Evolutionary conservation across 2,329 filamentous ascomycete species (phyloP).

Genomic region (Phaeosphaeria sp.): DNA sequence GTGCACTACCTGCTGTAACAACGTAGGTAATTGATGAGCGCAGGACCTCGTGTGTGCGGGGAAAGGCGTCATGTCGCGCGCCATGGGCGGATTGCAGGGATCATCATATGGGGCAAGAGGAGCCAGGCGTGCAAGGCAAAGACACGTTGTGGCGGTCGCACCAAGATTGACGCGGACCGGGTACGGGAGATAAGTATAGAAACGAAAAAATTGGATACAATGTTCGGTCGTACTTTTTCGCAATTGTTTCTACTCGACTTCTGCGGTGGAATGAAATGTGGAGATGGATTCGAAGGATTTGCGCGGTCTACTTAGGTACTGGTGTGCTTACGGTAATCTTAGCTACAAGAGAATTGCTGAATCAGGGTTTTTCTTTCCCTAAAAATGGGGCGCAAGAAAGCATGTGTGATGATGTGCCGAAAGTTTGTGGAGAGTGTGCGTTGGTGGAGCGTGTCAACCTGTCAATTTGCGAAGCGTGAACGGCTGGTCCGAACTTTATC

Average conservation of each 20-base stretch:
- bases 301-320: background rate
- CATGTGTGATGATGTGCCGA: background rate
- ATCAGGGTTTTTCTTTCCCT: background rate
- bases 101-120: background rate
- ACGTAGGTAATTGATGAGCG: background rate
- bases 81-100: background rate
- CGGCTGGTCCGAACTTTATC: background rate
- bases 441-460: background rate
- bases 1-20: background rate
- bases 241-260: background rate
- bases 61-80: background rate
- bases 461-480: background rate
- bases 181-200: background rate
- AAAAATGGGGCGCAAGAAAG: too few species aligned
- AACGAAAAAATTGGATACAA: too few species aligned
- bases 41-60: background rate
- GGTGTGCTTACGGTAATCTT: background rate
- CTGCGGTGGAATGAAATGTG: background rate
- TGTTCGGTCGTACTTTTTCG: too few species aligned
- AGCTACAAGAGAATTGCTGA: too few species aligned
- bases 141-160: background rate
- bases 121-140: too few species aligned
- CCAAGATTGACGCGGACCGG: background rate
- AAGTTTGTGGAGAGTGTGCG: background rate
- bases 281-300: too few species aligned